Conservation (phyloP, 768 basidiomycete species). For the Lyophyllum shimeji region DNA sequence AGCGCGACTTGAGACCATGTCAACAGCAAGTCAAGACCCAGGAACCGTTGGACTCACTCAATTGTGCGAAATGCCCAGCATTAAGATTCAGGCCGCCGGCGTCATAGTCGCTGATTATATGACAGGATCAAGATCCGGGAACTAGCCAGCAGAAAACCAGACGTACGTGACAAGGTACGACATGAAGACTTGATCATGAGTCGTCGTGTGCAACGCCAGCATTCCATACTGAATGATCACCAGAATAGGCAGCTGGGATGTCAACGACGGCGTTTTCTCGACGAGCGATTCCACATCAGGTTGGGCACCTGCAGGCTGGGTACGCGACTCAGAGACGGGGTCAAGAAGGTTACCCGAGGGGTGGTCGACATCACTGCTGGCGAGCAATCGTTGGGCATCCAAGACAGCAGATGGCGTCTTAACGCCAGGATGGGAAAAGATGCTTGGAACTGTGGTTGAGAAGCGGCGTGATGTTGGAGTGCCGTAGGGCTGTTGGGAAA, state of each 20-base stretch:
- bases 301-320: slow-evolving; percentile 22
- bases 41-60: slow-evolving; percentile 53
- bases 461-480: slow-evolving; percentile 49
- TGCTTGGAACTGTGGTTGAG: slow-evolving; percentile 63
- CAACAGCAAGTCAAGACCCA: neutral
- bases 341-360: slow-evolving; percentile 38
- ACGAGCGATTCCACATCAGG: slow-evolving; percentile 37
- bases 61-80: slow-evolving; percentile 89
- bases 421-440: slow-evolving; percentile 84
- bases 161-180: slow-evolving; percentile 88
- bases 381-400: slow-evolving; percentile 66
- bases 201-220: slow-evolving; percentile 84
- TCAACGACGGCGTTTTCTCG: slow-evolving; percentile 63
- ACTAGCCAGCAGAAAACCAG: neutral
- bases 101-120: slow-evolving; percentile 60
- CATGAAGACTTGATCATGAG: slow-evolving; percentile 90
- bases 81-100: slow-evolving; percentile 90
- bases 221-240: slow-evolving; percentile 91
- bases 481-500: slow-evolving; percentile 32
- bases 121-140: neutral
- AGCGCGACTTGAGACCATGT: slow-evolving; percentile 60
- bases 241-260: slow-evolving; percentile 74
- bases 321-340: slow-evolving; percentile 51
- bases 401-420: slow-evolving; percentile 73
- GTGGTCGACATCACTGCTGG: slow-evolving; percentile 38